A percentile compares a stretch with the other conserved stretches of the same genome.
phyloP scores from a whole-genome alignment of 441 rosid species.

The Aquilaria agallochum region DNA sequence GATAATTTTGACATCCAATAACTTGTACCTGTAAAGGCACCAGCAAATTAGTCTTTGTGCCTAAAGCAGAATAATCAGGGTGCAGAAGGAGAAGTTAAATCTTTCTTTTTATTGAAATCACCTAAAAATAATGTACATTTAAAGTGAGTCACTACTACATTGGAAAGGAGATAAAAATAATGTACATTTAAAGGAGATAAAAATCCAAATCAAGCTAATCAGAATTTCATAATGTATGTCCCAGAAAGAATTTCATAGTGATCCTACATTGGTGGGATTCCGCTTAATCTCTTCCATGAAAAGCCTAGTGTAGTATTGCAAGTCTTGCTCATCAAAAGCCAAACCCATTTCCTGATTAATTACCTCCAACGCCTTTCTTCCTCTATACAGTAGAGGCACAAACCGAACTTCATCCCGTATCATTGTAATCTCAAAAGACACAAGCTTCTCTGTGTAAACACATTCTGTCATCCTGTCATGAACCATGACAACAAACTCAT shows the following conservation, averaged over 20 bases:
- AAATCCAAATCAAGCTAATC: too few relatives aligned
- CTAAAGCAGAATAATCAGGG: background rate
- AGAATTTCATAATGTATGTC: too few relatives aligned
- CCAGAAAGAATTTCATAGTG: too few relatives aligned
- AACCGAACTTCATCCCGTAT: conserved; percentile 69
- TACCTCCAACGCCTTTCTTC: conserved; percentile 81
- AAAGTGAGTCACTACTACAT: too few relatives aligned
- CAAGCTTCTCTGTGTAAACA: conserved; percentile 52
- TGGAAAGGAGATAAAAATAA: too few relatives aligned
- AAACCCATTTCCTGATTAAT: conserved; percentile 91
- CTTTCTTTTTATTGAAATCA: background rate
- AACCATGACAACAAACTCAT: conserved; percentile 73
- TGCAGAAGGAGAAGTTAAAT: background rate
- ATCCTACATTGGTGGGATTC: conserved; percentile 83
- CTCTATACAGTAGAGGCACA: conserved; percentile 84
- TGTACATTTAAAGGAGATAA: too few relatives aligned
- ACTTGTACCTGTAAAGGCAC: conserved; percentile 63
- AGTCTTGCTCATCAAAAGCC: conserved; percentile 94
- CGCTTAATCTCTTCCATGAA: conserved; percentile 75
- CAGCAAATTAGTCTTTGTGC: background rate
- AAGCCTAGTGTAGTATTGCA: conserved; percentile 77
- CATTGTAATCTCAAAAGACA: conserved; percentile 63
- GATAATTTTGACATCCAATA: conserved; percentile 95
- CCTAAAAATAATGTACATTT: too few relatives aligned
- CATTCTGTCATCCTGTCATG: conserved; percentile 96